Evolutionary conservation across 768 basidiomycete genomes (phyloP).

Genomic region (Leccinellum rugosiceps): DNA sequence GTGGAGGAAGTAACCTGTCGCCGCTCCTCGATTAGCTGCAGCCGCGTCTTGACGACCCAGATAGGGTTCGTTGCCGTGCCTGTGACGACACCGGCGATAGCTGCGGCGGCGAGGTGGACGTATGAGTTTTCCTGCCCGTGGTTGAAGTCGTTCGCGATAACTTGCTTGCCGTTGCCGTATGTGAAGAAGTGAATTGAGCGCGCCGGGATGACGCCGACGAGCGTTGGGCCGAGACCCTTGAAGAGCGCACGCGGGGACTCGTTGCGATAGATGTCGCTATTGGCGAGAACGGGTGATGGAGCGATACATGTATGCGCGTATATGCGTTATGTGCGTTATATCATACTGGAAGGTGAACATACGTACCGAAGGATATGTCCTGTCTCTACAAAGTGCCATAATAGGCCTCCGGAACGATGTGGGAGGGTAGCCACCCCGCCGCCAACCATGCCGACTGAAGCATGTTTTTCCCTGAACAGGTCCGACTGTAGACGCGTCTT

Average conservation of each 20-base stretch:
- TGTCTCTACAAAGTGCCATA: slow-evolving; percentile 96
- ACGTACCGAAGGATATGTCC: slow-evolving; percentile 79
- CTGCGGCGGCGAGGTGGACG: slow-evolving; percentile 85
- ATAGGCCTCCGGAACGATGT: slow-evolving; percentile 46
- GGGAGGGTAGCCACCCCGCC: slow-evolving; percentile 31
- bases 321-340: neutral
- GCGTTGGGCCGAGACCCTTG: slow-evolving; percentile 90
- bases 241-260: slow-evolving; percentile 90
- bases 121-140: slow-evolving; percentile 71
- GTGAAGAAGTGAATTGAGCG: slow-evolving; percentile 97
- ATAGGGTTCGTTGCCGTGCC: slow-evolving; percentile 95
- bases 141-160: slow-evolving; percentile 83
- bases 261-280: slow-evolving; percentile 82
- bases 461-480: slow-evolving; percentile 58
- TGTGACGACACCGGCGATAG: slow-evolving; percentile 81
- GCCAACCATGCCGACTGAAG: slow-evolving; percentile 31
- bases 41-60: slow-evolving; percentile 97
- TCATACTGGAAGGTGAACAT: neutral
- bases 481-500: slow-evolving; percentile 96
- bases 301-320: neutral
- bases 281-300: neutral
- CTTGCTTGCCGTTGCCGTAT: slow-evolving; percentile 93
- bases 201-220: slow-evolving; percentile 94
- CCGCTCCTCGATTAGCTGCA: slow-evolving; percentile 63
- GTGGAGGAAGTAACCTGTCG: slow-evolving; percentile 9